These are phyloP conservation scores for Picochlorum sp. DNA, from an alignment of 139 green algal genomes.

Conservation along the genomic window DNA sequence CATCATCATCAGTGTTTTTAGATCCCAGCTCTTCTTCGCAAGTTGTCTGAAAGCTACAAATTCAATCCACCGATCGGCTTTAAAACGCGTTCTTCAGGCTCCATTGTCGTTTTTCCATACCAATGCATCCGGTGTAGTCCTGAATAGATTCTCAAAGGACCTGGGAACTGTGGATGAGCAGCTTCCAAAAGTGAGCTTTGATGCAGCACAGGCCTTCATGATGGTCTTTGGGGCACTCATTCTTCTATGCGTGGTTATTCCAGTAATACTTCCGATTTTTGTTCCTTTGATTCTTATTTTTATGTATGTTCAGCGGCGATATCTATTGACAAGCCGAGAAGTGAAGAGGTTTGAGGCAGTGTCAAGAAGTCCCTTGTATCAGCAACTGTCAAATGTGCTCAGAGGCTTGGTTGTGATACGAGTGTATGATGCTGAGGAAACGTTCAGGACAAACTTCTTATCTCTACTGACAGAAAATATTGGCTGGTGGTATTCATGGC, in stretches of 20 bases:
- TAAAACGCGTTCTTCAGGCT: constrained; percentile 45
- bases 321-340: constrained; percentile 68
- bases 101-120: constrained; percentile 93
- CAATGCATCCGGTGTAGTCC: constrained; percentile 77
- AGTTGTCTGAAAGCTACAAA: constrained; percentile 36
- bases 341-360: constrained; percentile 89
- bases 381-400: constrained; percentile 65
- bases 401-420: constrained; percentile 89
- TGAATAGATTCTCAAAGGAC: constrained; percentile 82
- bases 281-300: constrained; percentile 53
- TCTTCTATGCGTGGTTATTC: constrained; percentile 46
- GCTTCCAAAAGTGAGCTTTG: constrained; percentile 60
- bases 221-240: constrained; percentile 42
- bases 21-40: constrained; percentile 54
- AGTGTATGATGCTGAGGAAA: constrained; percentile 57
- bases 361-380: constrained; percentile 75
- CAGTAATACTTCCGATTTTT: constrained; percentile 66
- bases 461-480: constrained; percentile 45
- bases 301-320: constrained; percentile 34
- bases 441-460: constrained; percentile 52
- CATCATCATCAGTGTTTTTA: constrained; percentile 33
- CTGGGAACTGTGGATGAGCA: constrained; percentile 63
- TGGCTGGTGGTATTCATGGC: constrained; percentile 52
- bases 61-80: constrained; percentile 50
- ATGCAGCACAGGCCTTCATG: constrained; percentile 50